A percentile compares a stretch with the other conserved stretches of the same genome.
These are phyloP conservation scores for Graphilbum ipis-grandicollis DNA, from an alignment of 2,329 filamentous ascomycete species.

Conservation along the genomic window DNA sequence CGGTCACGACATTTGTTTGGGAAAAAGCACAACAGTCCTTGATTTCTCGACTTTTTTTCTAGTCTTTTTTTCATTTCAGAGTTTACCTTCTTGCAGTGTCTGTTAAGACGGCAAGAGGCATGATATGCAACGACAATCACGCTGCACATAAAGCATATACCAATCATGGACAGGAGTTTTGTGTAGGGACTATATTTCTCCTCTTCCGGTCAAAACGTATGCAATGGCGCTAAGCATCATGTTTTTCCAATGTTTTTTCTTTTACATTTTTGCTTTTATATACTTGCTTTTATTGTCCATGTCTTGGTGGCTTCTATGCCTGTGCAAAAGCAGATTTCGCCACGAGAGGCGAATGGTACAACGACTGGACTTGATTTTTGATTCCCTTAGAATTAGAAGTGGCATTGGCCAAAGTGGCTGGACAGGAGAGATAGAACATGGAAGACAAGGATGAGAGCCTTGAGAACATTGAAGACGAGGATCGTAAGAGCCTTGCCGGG, in stretches of 20 bases:
- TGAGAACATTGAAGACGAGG: too few species aligned
- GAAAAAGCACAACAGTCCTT: conserved; percentile 10
- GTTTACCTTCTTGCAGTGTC: neutral
- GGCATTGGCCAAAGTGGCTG: too few species aligned
- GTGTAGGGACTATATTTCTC: neutral
- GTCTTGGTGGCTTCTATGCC: too few species aligned
- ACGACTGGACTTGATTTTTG: too few species aligned
- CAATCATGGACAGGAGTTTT: neutral
- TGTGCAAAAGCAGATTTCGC: too few species aligned
- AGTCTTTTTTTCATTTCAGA: neutral
- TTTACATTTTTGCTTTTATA: neutral
- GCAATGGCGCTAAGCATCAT: neutral
- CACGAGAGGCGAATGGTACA: too few species aligned
- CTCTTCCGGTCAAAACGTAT: neutral
- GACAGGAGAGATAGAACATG: too few species aligned
- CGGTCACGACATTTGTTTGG: conserved; percentile 57
- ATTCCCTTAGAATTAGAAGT: too few species aligned
- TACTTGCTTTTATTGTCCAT: neutral
- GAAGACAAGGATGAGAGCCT: too few species aligned
- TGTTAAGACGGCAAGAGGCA: neutral
- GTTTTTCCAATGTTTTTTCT: neutral
- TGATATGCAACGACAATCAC: neutral
- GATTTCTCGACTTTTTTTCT: neutral
- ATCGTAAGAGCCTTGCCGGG: too few species aligned
- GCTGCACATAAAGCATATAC: neutral